phyloP scores from a whole-genome alignment of 495 filamentous ascomycete genomes.

The Lasiosphaeria ovina region DNA sequence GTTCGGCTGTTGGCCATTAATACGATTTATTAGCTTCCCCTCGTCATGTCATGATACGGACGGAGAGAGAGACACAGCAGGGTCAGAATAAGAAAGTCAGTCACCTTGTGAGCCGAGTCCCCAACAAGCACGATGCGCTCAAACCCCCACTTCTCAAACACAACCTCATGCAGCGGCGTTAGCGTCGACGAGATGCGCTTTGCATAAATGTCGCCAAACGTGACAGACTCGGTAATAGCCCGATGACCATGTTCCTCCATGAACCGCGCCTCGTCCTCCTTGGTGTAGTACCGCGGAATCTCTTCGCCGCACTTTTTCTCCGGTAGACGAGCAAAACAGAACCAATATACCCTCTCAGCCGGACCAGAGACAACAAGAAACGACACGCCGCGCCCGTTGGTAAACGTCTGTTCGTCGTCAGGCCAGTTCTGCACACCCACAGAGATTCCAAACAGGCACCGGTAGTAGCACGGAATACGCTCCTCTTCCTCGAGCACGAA shows the following conservation, averaged over 20 bases:
- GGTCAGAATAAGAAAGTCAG: not conserved
- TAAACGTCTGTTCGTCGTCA: not conserved
- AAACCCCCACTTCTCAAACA: constrained; percentile 29
- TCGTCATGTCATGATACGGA: not conserved
- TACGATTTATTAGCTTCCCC: not conserved
- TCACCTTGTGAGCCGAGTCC: constrained; percentile 38
- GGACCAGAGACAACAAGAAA: not conserved
- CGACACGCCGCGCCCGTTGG: not conserved
- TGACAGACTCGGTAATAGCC: constrained; percentile 16
- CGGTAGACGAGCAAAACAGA: not conserved
- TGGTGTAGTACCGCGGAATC: constrained; percentile 30
- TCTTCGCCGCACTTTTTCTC: not conserved
- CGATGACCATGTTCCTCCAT: not conserved
- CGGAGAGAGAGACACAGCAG: not conserved
- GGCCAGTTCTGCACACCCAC: not conserved
- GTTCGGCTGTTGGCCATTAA: not conserved
- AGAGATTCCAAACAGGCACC: not conserved
- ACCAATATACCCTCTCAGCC: not conserved
- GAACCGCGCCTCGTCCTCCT: constrained; percentile 25
- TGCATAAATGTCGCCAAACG: constrained; percentile 19
- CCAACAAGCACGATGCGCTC: constrained; percentile 33
- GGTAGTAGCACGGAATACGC: not conserved
- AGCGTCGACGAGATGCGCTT: constrained; percentile 32
- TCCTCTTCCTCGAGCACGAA: constrained; percentile 24
- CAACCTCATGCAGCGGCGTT: constrained; percentile 32